Evolutionary conservation across 805 yeast species (phyloP).

Genomic region (Limtongia smithiae): DNA sequence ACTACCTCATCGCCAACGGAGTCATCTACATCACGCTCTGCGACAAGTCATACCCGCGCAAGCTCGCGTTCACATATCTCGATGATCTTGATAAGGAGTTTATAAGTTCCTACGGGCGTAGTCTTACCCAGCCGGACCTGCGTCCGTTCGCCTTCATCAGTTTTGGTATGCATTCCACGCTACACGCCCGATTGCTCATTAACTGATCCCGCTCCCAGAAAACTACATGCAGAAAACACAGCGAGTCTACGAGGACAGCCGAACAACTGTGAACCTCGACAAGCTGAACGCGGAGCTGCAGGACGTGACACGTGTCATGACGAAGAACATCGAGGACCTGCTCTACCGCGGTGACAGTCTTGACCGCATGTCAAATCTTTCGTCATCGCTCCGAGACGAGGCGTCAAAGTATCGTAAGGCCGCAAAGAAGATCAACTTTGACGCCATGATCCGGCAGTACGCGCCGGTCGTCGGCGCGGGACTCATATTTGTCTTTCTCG

Average conservation of each 20-base stretch:
- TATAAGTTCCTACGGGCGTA: slow-evolving; percentile 71
- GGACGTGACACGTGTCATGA: slow-evolving; percentile 93
- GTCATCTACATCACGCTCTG: slow-evolving; percentile 76
- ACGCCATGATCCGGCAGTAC: slow-evolving; percentile 82
- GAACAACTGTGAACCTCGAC: slow-evolving; percentile 86
- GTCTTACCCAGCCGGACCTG: slow-evolving; percentile 54
- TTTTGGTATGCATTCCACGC: slow-evolving; percentile 46
- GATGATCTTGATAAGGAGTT: slow-evolving; percentile 81
- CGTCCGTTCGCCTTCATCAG: slow-evolving; percentile 88
- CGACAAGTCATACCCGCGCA: slow-evolving; percentile 77
- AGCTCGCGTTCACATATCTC: slow-evolving; percentile 82
- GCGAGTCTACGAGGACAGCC: slow-evolving; percentile 82
- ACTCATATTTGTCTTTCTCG: slow-evolving; percentile 60
- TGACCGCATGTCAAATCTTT: slow-evolving; percentile 85
- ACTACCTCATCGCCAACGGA: slow-evolving; percentile 62
- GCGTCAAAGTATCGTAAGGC: slow-evolving; percentile 83
- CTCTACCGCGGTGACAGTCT: slow-evolving; percentile 91
- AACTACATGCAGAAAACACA: slow-evolving; percentile 71
- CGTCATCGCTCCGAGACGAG: slow-evolving; percentile 72
- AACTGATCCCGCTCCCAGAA: slow-evolving; percentile 25
- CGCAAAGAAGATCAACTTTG: slow-evolving; percentile 87
- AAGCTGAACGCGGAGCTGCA: slow-evolving; percentile 79
- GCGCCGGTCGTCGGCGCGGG: slow-evolving; percentile 78
- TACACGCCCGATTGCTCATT: not conserved
- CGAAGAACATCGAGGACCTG: slow-evolving; percentile 92